phyloP scores from a whole-genome alignment of 202 grass and related monocot species.

The Carex arenaria region DNA sequence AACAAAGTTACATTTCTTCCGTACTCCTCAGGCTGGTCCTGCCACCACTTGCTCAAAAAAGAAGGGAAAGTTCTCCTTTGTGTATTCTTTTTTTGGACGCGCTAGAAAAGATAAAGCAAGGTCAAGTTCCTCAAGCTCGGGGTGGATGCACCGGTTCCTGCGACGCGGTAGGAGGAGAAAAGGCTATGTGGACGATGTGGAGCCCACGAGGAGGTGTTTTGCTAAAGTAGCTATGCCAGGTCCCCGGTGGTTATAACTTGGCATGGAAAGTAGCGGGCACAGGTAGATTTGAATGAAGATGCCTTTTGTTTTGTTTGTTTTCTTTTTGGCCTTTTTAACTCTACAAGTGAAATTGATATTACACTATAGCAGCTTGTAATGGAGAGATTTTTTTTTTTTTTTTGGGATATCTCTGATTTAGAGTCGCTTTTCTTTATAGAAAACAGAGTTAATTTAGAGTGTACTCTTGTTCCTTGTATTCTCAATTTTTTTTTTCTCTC shows the following conservation, averaged over 20 bases:
- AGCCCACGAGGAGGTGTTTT: neutral
- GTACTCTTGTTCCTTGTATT: neutral
- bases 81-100: slow-evolving; percentile 1
- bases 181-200: neutral
- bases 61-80: neutral
- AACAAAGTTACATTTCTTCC: slow-evolving; percentile 54
- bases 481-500: neutral
- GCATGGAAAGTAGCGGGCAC: slow-evolving; percentile 50
- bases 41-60: neutral
- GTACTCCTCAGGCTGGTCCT: slow-evolving; percentile 57
- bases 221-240: slow-evolving; percentile 26
- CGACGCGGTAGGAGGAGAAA: slow-evolving; percentile 25
- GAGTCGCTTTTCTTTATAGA: neutral
- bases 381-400: neutral
- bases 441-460: neutral
- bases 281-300: slow-evolving; percentile 48
- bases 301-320: neutral
- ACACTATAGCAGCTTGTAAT: neutral
- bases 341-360: neutral
- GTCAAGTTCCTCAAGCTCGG: slow-evolving; percentile 50
- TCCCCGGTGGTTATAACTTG: slow-evolving; percentile 28
- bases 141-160: slow-evolving; percentile 41
- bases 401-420: neutral
- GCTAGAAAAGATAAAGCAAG: slow-evolving; percentile 22
- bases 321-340: neutral